These are phyloP conservation scores for Podila minutissima DNA, from an alignment of 192 early-diverging fungal genomes.

Conservation along the genomic window DNA sequence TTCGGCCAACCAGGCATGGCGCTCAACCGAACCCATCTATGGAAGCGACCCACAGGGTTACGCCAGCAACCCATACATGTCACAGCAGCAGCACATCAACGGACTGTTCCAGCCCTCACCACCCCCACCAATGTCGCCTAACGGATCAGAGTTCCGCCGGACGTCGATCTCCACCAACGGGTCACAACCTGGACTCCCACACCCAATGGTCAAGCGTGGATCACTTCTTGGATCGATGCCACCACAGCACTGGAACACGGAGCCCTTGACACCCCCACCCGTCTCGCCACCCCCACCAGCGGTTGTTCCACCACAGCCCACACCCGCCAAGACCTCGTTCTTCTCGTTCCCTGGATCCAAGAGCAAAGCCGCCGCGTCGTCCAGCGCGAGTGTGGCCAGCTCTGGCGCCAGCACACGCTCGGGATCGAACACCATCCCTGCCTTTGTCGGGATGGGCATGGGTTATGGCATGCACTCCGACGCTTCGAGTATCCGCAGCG, in stretches of 20 bases:
- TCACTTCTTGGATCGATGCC: slow-evolving; percentile 19
- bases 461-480: slow-evolving; percentile 10
- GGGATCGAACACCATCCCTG: slow-evolving; percentile 4
- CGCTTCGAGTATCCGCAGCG: slow-evolving; percentile 26
- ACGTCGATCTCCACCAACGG: slow-evolving; percentile 11
- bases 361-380: slow-evolving; percentile 10
- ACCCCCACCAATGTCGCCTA: slow-evolving; percentile 34
- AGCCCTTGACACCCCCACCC: slow-evolving; percentile 44
- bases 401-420: slow-evolving; percentile 38
- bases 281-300: slow-evolving; percentile 29
- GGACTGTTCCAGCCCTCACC: slow-evolving; percentile 43
- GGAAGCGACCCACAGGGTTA: not conserved
- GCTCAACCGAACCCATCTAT: not conserved
- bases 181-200: slow-evolving; percentile 14
- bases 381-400: slow-evolving; percentile 1
- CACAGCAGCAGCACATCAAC: slow-evolving; percentile 33
- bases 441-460: slow-evolving; percentile 26
- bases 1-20: slow-evolving; percentile 10
- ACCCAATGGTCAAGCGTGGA: slow-evolving; percentile 21
- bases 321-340: slow-evolving; percentile 31
- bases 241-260: slow-evolving; percentile 40
- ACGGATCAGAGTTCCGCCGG: slow-evolving; percentile 24
- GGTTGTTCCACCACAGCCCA: slow-evolving; percentile 5
- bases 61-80: slow-evolving; percentile 6
- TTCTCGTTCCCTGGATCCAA: slow-evolving; percentile 42